Percentiles rank a stretch among this genome's conserved stretches.
Conservation (phyloP, 2,329 filamentous ascomycete genomes). For the Colletotrichum godetiae region DNA sequence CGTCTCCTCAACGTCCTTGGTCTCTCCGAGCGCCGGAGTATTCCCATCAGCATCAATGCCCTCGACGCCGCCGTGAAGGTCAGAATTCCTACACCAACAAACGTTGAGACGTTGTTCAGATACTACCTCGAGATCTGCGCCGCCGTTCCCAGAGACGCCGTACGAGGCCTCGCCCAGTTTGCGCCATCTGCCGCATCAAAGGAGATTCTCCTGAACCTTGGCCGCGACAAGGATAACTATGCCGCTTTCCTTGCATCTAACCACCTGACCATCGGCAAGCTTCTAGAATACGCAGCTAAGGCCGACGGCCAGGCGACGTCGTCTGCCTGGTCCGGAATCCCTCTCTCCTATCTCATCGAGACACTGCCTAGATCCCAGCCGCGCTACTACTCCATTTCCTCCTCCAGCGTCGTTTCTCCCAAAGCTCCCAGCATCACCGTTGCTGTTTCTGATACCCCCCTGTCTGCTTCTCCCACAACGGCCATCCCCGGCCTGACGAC, state of each 20-base stretch:
- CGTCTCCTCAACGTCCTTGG: constrained; percentile 44
- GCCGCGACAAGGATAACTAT: constrained; percentile 50
- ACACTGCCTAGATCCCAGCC: constrained; percentile 67
- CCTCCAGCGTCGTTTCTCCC: constrained; percentile 53
- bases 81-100: constrained; percentile 51
- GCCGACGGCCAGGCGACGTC: constrained; percentile 10
- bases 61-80: constrained; percentile 38
- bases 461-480: constrained; percentile 41
- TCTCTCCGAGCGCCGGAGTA: constrained; percentile 39
- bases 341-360: constrained; percentile 64
- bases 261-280: constrained; percentile 41
- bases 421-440: constrained; percentile 24
- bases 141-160: constrained; percentile 43
- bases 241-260: constrained; percentile 37
- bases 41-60: constrained; percentile 39
- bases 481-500: constrained; percentile 40
- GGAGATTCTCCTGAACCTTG: constrained; percentile 2
- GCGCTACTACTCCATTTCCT: constrained; percentile 72
- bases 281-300: constrained; percentile 37
- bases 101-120: constrained; percentile 50
- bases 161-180: constrained; percentile 15
- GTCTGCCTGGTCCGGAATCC: constrained; percentile 38
- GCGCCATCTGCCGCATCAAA: constrained; percentile 3
- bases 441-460: constrained; percentile 36
- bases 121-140: constrained; percentile 58